phyloP scores from a whole-genome alignment of 2,329 filamentous ascomycete genomes.

The Pseudogymnoascus pannorum region DNA sequence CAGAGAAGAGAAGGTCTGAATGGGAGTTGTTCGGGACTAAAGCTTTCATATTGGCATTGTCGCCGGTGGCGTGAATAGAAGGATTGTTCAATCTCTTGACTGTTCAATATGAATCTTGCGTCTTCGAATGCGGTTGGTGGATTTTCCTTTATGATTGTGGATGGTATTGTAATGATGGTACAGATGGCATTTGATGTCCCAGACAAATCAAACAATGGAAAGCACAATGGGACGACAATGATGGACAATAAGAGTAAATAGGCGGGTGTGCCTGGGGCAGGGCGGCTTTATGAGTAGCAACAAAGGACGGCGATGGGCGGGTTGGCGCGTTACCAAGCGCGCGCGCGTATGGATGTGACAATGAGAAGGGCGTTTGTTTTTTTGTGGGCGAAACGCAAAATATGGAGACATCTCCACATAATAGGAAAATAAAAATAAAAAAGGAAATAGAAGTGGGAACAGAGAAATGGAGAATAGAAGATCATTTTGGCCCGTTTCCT shows the following conservation, averaged over 20 bases:
- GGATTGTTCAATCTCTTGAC: neutral
- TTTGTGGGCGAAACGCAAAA: neutral
- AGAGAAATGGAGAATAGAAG: neutral
- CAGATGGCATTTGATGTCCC: neutral
- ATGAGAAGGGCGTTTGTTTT: conserved; percentile 6
- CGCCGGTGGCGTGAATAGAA: neutral
- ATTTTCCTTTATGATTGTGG: neutral
- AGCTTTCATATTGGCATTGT: conserved; percentile 7
- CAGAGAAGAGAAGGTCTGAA: conserved; percentile 2
- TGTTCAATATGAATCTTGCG: neutral
- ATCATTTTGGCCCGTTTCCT: neutral
- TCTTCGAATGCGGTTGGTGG: neutral
- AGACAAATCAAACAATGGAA: neutral
- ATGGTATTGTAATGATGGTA: neutral
- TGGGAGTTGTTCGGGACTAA: conserved; percentile 3
- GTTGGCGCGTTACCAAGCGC: conserved; percentile 6
- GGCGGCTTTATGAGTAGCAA: neutral
- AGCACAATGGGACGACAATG: conserved; percentile 3
- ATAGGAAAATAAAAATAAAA: neutral
- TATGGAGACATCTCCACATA: neutral
- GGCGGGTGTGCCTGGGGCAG: neutral
- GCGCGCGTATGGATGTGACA: neutral
- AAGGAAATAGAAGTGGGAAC: neutral
- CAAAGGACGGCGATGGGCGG: neutral
- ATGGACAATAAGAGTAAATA: neutral